These are phyloP conservation scores for Ramularia endophylla DNA, from an alignment of 2,329 filamentous ascomycete species.

Conservation along the genomic window DNA sequence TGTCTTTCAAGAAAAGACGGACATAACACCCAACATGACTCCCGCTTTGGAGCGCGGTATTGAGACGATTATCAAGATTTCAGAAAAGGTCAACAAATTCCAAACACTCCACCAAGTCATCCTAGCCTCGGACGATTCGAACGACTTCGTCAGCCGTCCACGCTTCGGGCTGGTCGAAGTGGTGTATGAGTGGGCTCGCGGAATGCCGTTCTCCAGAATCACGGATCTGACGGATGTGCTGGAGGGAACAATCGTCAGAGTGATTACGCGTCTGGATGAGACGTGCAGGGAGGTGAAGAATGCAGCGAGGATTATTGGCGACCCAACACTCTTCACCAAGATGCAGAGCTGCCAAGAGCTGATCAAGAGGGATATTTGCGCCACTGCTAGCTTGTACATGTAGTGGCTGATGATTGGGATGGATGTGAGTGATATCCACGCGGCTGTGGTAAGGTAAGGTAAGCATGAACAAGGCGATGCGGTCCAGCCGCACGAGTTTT, in stretches of 20 bases:
- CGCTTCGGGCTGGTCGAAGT: conserved; percentile 95
- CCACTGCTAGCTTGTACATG: conserved; percentile 84
- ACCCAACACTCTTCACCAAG: conserved; percentile 87
- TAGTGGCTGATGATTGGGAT: conserved; percentile 37
- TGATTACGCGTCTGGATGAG: conserved; percentile 90
- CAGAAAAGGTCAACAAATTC: conserved; percentile 84
- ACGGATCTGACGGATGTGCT: conserved; percentile 93
- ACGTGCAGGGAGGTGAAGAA: conserved; percentile 97
- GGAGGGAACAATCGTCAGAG: conserved; percentile 93
- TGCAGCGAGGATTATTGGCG: conserved; percentile 88
- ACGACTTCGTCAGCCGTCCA: conserved; percentile 81
- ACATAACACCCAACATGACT: conserved; percentile 71
- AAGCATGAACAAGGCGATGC: too few relatives aligned
- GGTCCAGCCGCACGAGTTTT: too few relatives aligned
- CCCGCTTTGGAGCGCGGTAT: conserved; percentile 75
- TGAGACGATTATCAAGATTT: conserved; percentile 80
- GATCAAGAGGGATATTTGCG: conserved; percentile 94
- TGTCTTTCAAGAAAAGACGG: conserved; percentile 97
- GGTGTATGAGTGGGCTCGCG: conserved; percentile 95
- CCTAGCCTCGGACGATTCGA: conserved; percentile 79
- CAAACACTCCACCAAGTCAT: conserved; percentile 92
- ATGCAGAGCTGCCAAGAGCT: conserved; percentile 97
- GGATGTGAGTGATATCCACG: too few relatives aligned
- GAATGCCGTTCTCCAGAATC: conserved; percentile 98
- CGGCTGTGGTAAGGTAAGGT: too few relatives aligned